Conservation (phyloP, 768 basidiomycete genomes). For the Rhizopogon sp. region DNA sequence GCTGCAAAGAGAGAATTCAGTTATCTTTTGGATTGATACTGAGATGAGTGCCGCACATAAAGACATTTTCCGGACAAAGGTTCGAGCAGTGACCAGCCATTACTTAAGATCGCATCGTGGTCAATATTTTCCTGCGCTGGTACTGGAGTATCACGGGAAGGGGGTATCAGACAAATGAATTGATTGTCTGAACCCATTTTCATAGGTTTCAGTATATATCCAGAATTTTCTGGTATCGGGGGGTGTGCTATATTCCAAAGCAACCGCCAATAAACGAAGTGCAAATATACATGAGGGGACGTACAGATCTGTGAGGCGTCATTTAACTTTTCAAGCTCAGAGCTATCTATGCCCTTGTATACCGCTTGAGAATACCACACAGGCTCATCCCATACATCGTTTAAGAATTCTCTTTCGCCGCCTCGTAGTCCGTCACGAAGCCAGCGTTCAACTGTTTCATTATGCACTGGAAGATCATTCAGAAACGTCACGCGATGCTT, state of each 20-base stretch:
- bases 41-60: conserved; percentile 58
- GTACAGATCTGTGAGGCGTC: conserved; percentile 28
- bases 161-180: conserved; percentile 78
- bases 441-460: conserved; percentile 74
- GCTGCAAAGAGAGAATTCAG: conserved; percentile 43
- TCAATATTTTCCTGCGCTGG: conserved; percentile 48
- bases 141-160: conserved; percentile 43
- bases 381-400: conserved; percentile 48
- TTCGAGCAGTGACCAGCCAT: conserved; percentile 79
- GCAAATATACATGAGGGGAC: conserved; percentile 23
- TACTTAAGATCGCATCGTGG: conserved; percentile 59
- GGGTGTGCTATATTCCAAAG: conserved; percentile 15
- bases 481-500: conserved; percentile 79
- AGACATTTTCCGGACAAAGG: conserved; percentile 78
- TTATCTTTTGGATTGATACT: conserved; percentile 18
- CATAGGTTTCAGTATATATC: conserved; percentile 66
- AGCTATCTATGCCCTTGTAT: conserved; percentile 58
- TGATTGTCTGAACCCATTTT: conserved; percentile 63
- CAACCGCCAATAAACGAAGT: conserved; percentile 11
- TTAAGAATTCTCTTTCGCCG: conserved; percentile 74
- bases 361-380: conserved; percentile 32
- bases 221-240: conserved; percentile 15
- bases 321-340: conserved; percentile 31
- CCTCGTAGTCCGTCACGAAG: conserved; percentile 65
- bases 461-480: conserved; percentile 68